Conservation (phyloP, 257 asterid species). For the Eustoma russellianum region DNA sequence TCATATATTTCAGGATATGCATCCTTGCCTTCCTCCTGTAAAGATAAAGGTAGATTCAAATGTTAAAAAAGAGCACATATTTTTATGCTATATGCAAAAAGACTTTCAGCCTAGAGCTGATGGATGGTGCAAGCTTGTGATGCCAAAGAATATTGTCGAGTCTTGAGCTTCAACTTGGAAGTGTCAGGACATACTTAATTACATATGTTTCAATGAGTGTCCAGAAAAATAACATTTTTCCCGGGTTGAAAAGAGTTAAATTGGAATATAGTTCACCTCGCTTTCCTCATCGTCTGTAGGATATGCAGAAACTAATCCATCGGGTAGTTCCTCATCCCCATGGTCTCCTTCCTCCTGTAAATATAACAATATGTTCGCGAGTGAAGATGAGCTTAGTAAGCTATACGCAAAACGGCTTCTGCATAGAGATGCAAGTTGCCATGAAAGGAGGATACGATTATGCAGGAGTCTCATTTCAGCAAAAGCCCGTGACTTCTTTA, state of each 20-base stretch:
- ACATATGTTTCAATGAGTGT: not conserved
- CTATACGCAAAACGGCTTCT: too few species aligned
- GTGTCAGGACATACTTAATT: too few species aligned
- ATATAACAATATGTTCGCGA: too few species aligned
- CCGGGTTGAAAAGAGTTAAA: not conserved
- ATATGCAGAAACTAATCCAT: slow-evolving; percentile 56
- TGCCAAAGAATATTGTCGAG: not conserved
- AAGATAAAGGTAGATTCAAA: not conserved
- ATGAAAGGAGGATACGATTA: too few species aligned
- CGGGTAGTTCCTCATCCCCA: slow-evolving; percentile 57
- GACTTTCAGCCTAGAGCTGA: not conserved
- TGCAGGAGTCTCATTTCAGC: too few species aligned
- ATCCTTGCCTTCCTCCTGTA: slow-evolving; percentile 50
- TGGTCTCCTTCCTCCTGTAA: slow-evolving; percentile 27
- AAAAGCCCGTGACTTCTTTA: too few species aligned
- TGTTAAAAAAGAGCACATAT: too few species aligned
- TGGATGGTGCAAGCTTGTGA: not conserved
- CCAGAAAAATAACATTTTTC: too few species aligned
- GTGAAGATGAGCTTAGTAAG: too few species aligned
- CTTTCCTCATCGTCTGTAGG: slow-evolving; percentile 64
- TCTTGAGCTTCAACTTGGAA: not conserved
- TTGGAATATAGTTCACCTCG: slow-evolving; percentile 41
- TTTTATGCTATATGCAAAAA: not conserved
- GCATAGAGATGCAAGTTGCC: too few species aligned
- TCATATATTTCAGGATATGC: slow-evolving; percentile 26